These are phyloP conservation scores for Debaryomyces castellii DNA, from an alignment of 805 yeast species.

Conservation along the genomic window DNA sequence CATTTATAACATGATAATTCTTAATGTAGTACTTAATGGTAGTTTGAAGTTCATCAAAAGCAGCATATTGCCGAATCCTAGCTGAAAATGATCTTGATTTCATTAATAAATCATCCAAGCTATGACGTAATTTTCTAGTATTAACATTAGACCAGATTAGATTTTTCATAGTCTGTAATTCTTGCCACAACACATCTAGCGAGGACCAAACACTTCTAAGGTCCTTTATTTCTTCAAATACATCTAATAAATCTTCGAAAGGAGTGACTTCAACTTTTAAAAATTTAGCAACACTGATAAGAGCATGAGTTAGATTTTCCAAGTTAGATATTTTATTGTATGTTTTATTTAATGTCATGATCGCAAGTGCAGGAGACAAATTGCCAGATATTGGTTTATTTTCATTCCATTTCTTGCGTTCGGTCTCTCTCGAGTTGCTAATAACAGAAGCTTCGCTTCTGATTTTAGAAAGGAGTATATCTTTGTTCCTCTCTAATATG, in stretches of 20 bases:
- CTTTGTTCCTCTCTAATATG: slow-evolving; percentile 41
- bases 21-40: slow-evolving; percentile 41
- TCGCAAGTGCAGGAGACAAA: slow-evolving; percentile 43
- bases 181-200: slow-evolving; percentile 50
- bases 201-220: slow-evolving; percentile 64
- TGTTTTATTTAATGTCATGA: slow-evolving; percentile 32
- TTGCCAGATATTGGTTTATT: slow-evolving; percentile 47
- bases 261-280: slow-evolving; percentile 31
- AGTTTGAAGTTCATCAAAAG: slow-evolving; percentile 59
- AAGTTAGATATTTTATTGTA: slow-evolving; percentile 12
- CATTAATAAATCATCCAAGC: slow-evolving; percentile 51
- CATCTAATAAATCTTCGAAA: slow-evolving; percentile 23
- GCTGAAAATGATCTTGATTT: slow-evolving; percentile 53
- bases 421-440: slow-evolving; percentile 23
- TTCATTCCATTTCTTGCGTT: slow-evolving; percentile 47
- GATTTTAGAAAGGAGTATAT: slow-evolving; percentile 42
- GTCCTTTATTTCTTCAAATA: slow-evolving; percentile 52
- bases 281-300: slow-evolving; percentile 20
- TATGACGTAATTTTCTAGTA: slow-evolving; percentile 43
- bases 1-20: slow-evolving; percentile 37
- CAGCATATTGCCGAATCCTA: slow-evolving; percentile 63
- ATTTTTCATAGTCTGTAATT: slow-evolving; percentile 41
- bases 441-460: slow-evolving; percentile 39
- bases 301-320: slow-evolving; percentile 20
- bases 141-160: slow-evolving; percentile 51